Evolutionary conservation across 2,329 filamentous ascomycete species (phyloP).

Genomic region (Exophiala lecanii-corni): DNA sequence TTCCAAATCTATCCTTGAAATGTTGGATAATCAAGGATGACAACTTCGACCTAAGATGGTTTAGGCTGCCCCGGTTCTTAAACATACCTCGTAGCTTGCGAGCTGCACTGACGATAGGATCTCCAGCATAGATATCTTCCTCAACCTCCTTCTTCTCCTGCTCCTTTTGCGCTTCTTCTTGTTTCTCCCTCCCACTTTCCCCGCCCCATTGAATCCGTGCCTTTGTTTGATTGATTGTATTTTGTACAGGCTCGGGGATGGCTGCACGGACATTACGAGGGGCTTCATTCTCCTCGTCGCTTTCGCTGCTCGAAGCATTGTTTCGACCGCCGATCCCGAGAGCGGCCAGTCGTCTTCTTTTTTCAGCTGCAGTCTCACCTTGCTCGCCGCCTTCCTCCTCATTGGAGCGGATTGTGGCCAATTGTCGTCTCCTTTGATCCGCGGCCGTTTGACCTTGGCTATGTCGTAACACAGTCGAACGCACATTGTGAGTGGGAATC

Average conservation of each 20-base stretch:
- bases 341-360: slow-evolving; percentile 43
- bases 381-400: slow-evolving; percentile 29
- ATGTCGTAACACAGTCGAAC: slow-evolving; percentile 35
- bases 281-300: slow-evolving; percentile 24
- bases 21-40: too few relatives aligned
- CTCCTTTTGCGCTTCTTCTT: slow-evolving; percentile 1
- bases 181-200: slow-evolving; percentile 33
- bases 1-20: neutral
- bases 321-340: slow-evolving; percentile 33
- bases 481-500: slow-evolving; percentile 35
- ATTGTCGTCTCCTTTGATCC: slow-evolving; percentile 35
- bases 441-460: slow-evolving; percentile 32
- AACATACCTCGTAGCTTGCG: slow-evolving; percentile 19
- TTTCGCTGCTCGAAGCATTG: slow-evolving; percentile 28
- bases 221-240: slow-evolving; percentile 27
- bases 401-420: slow-evolving; percentile 28
- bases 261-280: slow-evolving; percentile 19
- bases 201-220: slow-evolving; percentile 38
- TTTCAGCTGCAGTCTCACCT: slow-evolving; percentile 42
- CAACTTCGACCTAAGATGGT: neutral
- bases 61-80: slow-evolving; percentile 9
- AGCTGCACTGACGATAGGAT: slow-evolving; percentile 19
- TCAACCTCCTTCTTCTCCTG: slow-evolving; percentile 9
- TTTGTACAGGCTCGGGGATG: slow-evolving; percentile 21
- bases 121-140: slow-evolving; percentile 20